A percentile compares a stretch with the other conserved stretches of the same genome.
Conservation (phyloP, 192 early-diverging fungal genomes). For the Coemansia sp. region DNA sequence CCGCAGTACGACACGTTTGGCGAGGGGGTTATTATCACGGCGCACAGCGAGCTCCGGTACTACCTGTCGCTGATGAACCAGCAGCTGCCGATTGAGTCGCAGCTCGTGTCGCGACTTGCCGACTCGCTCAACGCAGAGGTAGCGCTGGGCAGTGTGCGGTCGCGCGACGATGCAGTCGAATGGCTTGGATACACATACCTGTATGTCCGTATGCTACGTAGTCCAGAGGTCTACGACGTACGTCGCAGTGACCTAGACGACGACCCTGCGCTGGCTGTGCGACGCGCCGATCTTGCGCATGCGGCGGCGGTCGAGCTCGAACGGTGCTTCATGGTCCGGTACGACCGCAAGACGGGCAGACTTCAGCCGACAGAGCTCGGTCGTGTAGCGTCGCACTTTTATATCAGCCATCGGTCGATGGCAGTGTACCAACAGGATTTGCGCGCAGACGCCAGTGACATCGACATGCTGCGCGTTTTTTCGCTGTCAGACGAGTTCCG, state of each 20-base stretch:
- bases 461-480: conserved; percentile 89
- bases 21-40: conserved; percentile 96
- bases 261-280: conserved; percentile 76
- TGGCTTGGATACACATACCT: conserved; percentile 97
- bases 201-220: conserved; percentile 94
- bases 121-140: conserved; percentile 97
- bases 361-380: conserved; percentile 91
- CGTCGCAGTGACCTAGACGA: conserved; percentile 55
- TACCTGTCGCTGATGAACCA: conserved; percentile 93
- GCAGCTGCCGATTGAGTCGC: conserved; percentile 97
- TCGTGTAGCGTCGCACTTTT: conserved; percentile 95
- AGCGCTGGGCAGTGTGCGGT: conserved; percentile 86
- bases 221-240: conserved; percentile 85
- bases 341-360: conserved; percentile 87
- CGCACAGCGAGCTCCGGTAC: conserved; percentile 89
- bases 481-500: conserved; percentile 91
- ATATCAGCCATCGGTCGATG: conserved; percentile 91
- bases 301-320: conserved; percentile 83
- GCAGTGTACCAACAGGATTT: conserved; percentile 91
- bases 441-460: conserved; percentile 85
- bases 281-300: conserved; percentile 88
- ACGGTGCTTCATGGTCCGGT: conserved; percentile 91
- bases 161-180: conserved; percentile 89
- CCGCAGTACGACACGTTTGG: conserved; percentile 95
- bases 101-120: conserved; percentile 81